Evolutionary conservation across 2,329 filamentous ascomycete genomes (phyloP).

Genomic region (Cladophialophora chaetospira): DNA sequence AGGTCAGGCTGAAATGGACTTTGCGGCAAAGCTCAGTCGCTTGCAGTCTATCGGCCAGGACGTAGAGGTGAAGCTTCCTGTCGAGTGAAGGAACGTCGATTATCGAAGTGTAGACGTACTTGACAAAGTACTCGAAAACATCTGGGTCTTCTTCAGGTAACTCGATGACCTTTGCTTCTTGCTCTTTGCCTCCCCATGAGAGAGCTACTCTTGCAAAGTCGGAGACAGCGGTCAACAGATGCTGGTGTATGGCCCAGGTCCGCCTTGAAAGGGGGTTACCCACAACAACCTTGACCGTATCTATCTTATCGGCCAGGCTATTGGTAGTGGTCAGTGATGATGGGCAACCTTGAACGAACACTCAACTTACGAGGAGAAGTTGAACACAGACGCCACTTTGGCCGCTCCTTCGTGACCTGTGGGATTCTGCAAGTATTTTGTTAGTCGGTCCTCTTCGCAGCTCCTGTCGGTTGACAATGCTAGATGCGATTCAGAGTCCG

Average conservation of each 20-base stretch:
- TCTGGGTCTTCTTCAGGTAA: slow-evolving; percentile 27
- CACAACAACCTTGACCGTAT: slow-evolving; percentile 9
- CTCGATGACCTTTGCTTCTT: slow-evolving; percentile 11
- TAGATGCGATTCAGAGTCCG: not conserved
- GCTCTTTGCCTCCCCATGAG: slow-evolving; percentile 18
- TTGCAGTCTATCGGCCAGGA: slow-evolving; percentile 13
- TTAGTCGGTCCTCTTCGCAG: not conserved
- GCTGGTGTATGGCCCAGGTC: slow-evolving; percentile 27
- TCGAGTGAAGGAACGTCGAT: not conserved
- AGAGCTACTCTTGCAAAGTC: slow-evolving; percentile 22
- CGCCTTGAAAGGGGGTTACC: not conserved
- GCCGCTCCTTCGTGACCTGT: too few species aligned
- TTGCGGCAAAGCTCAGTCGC: not conserved
- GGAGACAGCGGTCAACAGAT: slow-evolving; percentile 14
- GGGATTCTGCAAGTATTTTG: not conserved
- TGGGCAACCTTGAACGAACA: too few species aligned
- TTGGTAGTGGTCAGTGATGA: not conserved
- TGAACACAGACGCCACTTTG: too few species aligned
- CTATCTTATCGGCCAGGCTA: not conserved
- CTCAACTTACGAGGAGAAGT: not conserved
- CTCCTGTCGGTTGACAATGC: not conserved
- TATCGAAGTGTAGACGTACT: slow-evolving; percentile 21
- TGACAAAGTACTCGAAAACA: slow-evolving; percentile 22
- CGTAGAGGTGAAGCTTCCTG: not conserved
- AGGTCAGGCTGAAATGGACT: not conserved